A percentile compares a stretch with the other conserved stretches of the same genome.
Evolutionary conservation across 1,139 yeast species (phyloP).

Genomic region (Pichia sp.): DNA sequence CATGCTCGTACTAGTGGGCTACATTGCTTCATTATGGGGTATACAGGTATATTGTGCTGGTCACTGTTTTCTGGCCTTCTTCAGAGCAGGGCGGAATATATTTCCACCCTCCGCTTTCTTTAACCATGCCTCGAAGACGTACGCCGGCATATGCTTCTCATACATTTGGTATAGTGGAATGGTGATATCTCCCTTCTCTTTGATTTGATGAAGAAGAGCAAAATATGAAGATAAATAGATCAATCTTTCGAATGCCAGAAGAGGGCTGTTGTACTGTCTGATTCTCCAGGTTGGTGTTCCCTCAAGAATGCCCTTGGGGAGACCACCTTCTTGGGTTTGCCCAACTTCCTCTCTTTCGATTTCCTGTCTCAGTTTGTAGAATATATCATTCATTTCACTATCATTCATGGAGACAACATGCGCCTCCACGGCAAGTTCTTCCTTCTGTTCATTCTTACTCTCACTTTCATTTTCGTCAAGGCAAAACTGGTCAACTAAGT

Average conservation of each 20-base stretch:
- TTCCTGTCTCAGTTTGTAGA: conserved; percentile 6
- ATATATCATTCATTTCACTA: conserved; percentile 4
- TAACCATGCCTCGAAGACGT: conserved; percentile 5
- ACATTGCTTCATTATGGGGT: too few species aligned
- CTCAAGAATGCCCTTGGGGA: too few species aligned
- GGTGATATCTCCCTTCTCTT: not conserved
- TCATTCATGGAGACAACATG: conserved; percentile 7
- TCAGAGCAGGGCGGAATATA: not conserved
- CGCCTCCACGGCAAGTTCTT: not conserved
- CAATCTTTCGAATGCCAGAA: conserved; percentile 8
- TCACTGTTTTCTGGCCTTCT: not conserved
- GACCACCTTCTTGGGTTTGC: too few species aligned
- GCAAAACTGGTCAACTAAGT: conserved; percentile 33
- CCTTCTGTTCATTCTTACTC: not conserved
- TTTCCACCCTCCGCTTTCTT: conserved; percentile 1
- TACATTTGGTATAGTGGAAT: conserved; percentile 3
- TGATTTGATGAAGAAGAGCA: conserved; percentile 2
- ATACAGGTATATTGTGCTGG: too few species aligned
- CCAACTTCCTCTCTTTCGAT: not conserved
- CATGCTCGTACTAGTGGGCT: too few species aligned
- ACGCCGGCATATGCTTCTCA: conserved; percentile 3
- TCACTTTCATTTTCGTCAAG: conserved; percentile 20
- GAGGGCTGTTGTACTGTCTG: conserved; percentile 3
- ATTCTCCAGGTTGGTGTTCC: conserved; percentile 1
- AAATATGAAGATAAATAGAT: conserved; percentile 7